Evolutionary conservation across 257 asterid genomes (phyloP).

Genomic region (Solanum microdontum): DNA sequence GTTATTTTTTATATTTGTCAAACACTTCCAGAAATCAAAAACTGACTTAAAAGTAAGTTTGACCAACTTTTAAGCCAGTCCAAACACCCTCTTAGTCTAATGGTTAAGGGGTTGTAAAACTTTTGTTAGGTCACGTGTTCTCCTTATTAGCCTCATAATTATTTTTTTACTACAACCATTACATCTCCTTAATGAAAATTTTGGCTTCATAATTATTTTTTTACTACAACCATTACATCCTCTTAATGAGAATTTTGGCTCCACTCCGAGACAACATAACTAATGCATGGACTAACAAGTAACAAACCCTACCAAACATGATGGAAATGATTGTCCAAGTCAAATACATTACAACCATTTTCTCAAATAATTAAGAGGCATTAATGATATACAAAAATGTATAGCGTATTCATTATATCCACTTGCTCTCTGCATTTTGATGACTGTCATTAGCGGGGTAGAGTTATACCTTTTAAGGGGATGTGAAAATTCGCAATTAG

Average conservation of each 20-base stretch:
- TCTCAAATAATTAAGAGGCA: neutral
- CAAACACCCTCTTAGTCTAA: no score
- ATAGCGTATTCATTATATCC: neutral
- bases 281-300: neutral
- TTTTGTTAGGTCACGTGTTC: neutral
- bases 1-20: no score
- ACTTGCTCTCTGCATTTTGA: neutral
- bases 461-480: neutral
- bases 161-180: no score
- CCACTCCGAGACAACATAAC: neutral
- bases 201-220: no score
- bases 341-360: neutral
- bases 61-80: no score
- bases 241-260: neutral
- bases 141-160: no score
- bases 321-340: neutral
- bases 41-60: no score
- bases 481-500: neutral
- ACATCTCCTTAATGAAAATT: no score
- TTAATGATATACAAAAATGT: neutral
- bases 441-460: neutral
- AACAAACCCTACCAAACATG: neutral
- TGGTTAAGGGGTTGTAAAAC: no score
- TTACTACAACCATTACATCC: neutral
- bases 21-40: no score